Evolutionary conservation across 2,329 filamentous ascomycete genomes (phyloP).

Genomic region (Lachnellula willkommii): DNA sequence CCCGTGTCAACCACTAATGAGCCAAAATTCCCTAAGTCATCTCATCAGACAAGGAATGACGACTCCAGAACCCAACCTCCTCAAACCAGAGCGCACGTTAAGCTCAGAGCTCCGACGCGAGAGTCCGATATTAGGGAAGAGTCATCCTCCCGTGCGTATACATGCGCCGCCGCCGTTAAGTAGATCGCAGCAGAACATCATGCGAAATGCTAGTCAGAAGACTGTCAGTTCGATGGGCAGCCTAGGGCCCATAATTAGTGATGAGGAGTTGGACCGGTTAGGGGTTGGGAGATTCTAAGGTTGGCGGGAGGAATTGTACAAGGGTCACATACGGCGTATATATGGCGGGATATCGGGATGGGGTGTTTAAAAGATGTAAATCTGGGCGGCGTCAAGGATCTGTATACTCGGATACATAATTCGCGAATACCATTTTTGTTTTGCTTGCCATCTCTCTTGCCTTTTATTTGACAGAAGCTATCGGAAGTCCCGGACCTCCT

Average conservation of each 20-base stretch:
- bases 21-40: conserved; percentile 15
- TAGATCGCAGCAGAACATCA: neutral
- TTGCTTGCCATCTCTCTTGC: too few species aligned
- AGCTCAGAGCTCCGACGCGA: conserved; percentile 11
- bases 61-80: conserved; percentile 4
- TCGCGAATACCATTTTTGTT: too few species aligned
- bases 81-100: neutral
- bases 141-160: neutral
- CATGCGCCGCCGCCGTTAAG: neutral
- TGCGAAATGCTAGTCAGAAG: conserved; percentile 15
- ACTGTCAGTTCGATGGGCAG: conserved; percentile 18
- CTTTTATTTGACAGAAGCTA: too few species aligned
- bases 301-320: too few species aligned
- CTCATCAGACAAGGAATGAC: conserved; percentile 7
- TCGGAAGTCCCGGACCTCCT: too few species aligned
- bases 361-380: too few species aligned
- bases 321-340: too few species aligned
- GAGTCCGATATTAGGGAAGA: conserved; percentile 9
- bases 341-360: too few species aligned
- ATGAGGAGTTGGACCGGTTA: conserved; percentile 22
- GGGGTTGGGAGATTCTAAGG: conserved; percentile 14
- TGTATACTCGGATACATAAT: too few species aligned
- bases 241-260: conserved; percentile 17
- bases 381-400: too few species aligned
- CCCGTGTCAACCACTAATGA: conserved; percentile 11